Conservation (phyloP, 345 rosid species). For the Rhizophora apiculata region DNA sequence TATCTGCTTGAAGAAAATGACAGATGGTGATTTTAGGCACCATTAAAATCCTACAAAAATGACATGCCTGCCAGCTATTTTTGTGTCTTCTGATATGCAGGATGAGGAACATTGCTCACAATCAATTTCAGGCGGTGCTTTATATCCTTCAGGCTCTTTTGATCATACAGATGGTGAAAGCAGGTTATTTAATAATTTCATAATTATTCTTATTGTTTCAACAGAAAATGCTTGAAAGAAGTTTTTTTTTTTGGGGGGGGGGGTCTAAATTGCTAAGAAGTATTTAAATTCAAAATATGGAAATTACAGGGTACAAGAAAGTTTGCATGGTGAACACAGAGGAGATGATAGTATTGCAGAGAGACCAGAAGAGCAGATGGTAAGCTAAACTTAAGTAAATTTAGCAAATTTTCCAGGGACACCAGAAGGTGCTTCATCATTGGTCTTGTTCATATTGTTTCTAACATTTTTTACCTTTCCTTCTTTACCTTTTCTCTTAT, state of each 20-base stretch:
- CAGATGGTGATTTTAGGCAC: no score
- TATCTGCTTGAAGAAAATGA: no score
- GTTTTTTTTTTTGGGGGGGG: background rate
- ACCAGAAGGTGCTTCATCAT: background rate
- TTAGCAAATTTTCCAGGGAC: background rate
- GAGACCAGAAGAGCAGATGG: conserved; percentile 32
- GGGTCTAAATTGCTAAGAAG: background rate
- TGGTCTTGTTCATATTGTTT: conserved; percentile 7
- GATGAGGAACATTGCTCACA: conserved; percentile 48
- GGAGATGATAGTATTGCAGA: conserved; percentile 31
- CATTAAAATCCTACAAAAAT: background rate
- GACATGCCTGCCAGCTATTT: background rate
- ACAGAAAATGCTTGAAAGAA: no score
- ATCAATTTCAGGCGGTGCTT: conserved; percentile 36
- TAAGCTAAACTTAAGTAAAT: conserved; percentile 25
- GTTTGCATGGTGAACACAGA: conserved; percentile 29
- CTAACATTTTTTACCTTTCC: conserved; percentile 8
- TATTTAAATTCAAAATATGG: conserved; percentile 8
- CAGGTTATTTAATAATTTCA: conserved; percentile 40
- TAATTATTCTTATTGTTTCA: conserved; percentile 1
- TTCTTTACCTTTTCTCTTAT: conserved; percentile 1
- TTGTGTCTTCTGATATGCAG: conserved; percentile 38
- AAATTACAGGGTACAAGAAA: conserved; percentile 41
- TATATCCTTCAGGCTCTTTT: conserved; percentile 26
- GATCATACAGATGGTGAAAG: conserved; percentile 42